Evolutionary conservation across 1,284 basidiomycete species (phyloP), one percentile per base, ranked within the genome.

Genomic region (Ganoderma multipileum): DNA sequence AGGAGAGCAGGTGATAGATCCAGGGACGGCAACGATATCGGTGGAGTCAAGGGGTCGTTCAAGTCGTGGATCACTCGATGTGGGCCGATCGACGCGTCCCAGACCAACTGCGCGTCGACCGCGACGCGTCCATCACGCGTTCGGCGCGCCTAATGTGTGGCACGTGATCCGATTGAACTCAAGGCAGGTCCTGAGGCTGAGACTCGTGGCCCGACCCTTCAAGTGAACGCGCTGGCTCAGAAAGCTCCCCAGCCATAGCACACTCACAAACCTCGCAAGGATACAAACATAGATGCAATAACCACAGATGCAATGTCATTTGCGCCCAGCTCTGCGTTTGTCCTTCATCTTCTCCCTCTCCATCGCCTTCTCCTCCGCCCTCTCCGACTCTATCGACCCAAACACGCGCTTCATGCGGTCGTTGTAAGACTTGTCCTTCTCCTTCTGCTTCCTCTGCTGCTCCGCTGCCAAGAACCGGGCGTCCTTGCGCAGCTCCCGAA

Each of bases 401-500:
- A 92, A 91, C 57, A 94, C 95, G 76, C 87, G 89, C 79, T 93
- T 93, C 93, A 97, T 94, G 71, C 87, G 88, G 67, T 91, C 86
- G 75, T 88, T 87, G 81, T 96, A 99, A 41, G 81, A 82, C 69
- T 78, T 83, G 77, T 98, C 97, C 84, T 95, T 95, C 80, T 92
- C 91, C 78, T 87, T 85, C 81, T 95, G 93, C 78, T 92, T 91
- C 81, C 91, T 89, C 75, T 95, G 91, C 76, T 95, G 90, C 76
- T 96, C 95, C 61, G 87, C 86, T 12, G 98, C 96, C 80, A 99
- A 85, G 88, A 99, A 99, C 71, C 89, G 87, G 71, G 95, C 92
- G 80, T 99, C 98, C 84, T 98, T 98, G 71, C 98, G 90, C 68
- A 99, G 85, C 79, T 99, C 98, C 66, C 97, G 87, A 70, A 99